A percentile compares a stretch with the other conserved stretches of the same genome.
These are phyloP conservation scores for Trichoderma lentiforme DNA, from an alignment of 2,329 filamentous ascomycete genomes.

Conservation along the genomic window DNA sequence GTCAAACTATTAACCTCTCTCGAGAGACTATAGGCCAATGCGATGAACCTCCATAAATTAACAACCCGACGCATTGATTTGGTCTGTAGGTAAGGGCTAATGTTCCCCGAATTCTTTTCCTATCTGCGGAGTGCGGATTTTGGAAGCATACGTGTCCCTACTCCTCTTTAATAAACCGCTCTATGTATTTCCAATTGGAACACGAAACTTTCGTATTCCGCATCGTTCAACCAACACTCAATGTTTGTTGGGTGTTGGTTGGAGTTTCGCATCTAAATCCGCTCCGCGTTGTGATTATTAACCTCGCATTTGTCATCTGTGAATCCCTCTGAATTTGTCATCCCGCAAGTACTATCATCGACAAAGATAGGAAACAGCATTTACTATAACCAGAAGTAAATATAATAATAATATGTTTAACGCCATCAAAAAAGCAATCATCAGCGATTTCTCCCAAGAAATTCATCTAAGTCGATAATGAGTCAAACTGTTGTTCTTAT, in stretches of 20 bases:
- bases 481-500: constrained; percentile 24
- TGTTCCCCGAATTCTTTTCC: background rate
- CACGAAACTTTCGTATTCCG: background rate
- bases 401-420: background rate
- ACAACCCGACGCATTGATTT: background rate
- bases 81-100: background rate
- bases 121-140: background rate
- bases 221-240: background rate
- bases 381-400: background rate
- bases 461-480: background rate
- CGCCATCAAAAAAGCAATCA: background rate
- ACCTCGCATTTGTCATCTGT: background rate
- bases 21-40: background rate
- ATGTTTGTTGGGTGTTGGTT: background rate
- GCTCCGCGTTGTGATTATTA: background rate
- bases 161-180: no score
- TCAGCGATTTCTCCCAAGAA: background rate
- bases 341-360: background rate
- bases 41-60: background rate
- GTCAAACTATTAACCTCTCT: background rate
- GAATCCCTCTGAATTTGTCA: background rate
- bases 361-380: background rate
- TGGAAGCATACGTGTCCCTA: background rate
- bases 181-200: background rate
- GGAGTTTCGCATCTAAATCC: background rate